phyloP scores from a whole-genome alignment of 179 eudicot genomes.

The Actinidia arguta region DNA sequence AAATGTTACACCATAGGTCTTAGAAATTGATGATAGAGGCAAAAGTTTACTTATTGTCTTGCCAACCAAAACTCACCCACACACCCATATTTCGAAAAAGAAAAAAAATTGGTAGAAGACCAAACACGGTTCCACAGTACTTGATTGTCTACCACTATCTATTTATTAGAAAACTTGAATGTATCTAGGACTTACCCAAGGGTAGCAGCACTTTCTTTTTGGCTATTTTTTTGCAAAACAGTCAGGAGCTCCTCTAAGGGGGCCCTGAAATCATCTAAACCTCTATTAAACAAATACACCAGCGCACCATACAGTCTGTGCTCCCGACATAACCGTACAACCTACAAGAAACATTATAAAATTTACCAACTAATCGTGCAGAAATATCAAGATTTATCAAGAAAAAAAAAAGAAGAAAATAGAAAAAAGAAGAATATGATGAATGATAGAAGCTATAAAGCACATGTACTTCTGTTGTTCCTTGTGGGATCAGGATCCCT shows the following conservation, averaged over 20 bases:
- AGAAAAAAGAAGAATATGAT: constrained; percentile 1
- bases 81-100: neutral
- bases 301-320: constrained; percentile 91
- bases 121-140: constrained; percentile 4
- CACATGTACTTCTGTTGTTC: constrained; percentile 7
- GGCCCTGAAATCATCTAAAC: constrained; percentile 92
- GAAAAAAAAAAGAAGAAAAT: neutral
- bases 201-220: constrained; percentile 58
- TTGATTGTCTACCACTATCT: neutral
- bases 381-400: constrained; percentile 1
- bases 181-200: constrained; percentile 68
- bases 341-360: constrained; percentile 46
- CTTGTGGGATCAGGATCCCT: neutral
- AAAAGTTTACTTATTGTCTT: neutral
- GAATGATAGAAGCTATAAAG: constrained; percentile 4
- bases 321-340: constrained; percentile 88
- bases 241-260: constrained; percentile 90
- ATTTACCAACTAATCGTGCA: neutral
- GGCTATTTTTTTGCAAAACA: constrained; percentile 61
- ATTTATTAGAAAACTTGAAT: neutral
- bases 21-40: too few relatives aligned
- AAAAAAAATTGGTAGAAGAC: neutral
- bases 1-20: neutral
- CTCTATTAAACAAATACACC: constrained; percentile 91
- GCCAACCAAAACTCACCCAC: neutral